A percentile compares a stretch with the other conserved stretches of the same genome.
Conservation (phyloP, 1,284 basidiomycete genomes). For the Leccinum proliferum region DNA sequence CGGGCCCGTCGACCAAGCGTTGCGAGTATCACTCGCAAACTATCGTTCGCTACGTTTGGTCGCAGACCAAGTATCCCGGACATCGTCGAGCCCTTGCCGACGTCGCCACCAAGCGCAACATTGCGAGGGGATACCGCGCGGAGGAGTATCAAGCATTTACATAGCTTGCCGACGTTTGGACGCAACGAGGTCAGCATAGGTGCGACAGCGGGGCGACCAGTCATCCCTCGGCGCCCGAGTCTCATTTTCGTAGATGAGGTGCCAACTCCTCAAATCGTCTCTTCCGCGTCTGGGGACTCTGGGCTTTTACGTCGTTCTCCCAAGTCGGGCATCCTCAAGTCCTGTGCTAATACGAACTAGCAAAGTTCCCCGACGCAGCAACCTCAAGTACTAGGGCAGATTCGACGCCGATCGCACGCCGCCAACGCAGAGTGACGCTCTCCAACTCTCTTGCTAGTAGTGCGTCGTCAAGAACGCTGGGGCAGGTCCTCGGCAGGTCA, state of each 20-base stretch:
- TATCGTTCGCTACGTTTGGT: conserved; percentile 25
- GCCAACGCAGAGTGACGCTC: conserved; percentile 21
- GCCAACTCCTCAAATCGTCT: neutral
- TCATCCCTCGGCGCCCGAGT: conserved; percentile 17
- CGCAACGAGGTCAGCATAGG: conserved; percentile 1
- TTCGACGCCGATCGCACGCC: neutral
- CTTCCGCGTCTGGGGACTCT: neutral
- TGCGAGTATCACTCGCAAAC: conserved; percentile 25
- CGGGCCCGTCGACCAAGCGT: conserved; percentile 24
- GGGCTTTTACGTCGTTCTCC: conserved; percentile 5
- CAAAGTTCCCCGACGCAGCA: conserved; percentile 1
- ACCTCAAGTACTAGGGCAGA: neutral
- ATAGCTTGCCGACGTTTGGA: conserved; percentile 17
- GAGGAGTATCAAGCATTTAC: conserved; percentile 20
- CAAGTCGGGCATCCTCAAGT: conserved; percentile 18
- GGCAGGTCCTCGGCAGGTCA: neutral
- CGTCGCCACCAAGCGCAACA: conserved; percentile 12
- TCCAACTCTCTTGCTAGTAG: conserved; percentile 11
- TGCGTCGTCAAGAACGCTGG: neutral
- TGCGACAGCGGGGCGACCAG: neutral
- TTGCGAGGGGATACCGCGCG: conserved; percentile 8
- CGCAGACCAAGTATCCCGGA: neutral
- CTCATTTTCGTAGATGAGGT: conserved; percentile 5
- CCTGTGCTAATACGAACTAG: conserved; percentile 4
- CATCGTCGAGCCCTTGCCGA: conserved; percentile 14